A percentile compares a stretch with the other conserved stretches of the same genome.
Evolutionary conservation across 257 asterid species (phyloP).

Genomic region (Salvia miltiorrhiza): DNA sequence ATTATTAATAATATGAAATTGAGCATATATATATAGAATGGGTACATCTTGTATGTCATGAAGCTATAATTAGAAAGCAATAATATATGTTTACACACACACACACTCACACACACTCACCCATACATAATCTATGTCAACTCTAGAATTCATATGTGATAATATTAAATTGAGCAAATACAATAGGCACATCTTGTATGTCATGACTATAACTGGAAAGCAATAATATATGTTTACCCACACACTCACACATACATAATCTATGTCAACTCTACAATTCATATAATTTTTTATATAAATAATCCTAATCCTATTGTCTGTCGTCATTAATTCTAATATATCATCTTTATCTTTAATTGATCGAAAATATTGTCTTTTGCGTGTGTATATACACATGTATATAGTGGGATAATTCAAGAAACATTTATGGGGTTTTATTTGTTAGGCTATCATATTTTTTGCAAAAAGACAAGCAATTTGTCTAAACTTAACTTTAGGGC

Average conservation of each 20-base stretch:
- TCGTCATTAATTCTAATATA: too few species aligned
- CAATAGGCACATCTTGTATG: conserved; percentile 12
- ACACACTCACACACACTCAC: too few species aligned
- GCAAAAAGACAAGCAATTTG: conserved; percentile 11
- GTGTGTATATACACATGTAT: too few species aligned
- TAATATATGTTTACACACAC: background rate
- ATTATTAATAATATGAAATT: conserved; percentile 12
- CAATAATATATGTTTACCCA: background rate
- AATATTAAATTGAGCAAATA: conserved; percentile 10
- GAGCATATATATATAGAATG: background rate
- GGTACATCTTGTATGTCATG: conserved; percentile 13
- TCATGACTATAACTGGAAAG: conserved; percentile 19
- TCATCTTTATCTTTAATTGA: too few species aligned
- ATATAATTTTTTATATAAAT: too few species aligned
- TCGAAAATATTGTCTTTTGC: too few species aligned
- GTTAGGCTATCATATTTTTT: background rate
- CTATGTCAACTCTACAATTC: background rate
- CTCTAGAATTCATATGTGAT: background rate
- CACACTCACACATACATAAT: background rate
- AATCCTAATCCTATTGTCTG: too few species aligned
- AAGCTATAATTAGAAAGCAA: conserved; percentile 21
- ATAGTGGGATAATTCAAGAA: background rate
- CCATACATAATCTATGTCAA: background rate
- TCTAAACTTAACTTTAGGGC: conserved; percentile 18
- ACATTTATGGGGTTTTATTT: conserved; percentile 3